phyloP scores from a whole-genome alignment of 768 basidiomycete species.

The Erythrobasidium yunnanense region DNA sequence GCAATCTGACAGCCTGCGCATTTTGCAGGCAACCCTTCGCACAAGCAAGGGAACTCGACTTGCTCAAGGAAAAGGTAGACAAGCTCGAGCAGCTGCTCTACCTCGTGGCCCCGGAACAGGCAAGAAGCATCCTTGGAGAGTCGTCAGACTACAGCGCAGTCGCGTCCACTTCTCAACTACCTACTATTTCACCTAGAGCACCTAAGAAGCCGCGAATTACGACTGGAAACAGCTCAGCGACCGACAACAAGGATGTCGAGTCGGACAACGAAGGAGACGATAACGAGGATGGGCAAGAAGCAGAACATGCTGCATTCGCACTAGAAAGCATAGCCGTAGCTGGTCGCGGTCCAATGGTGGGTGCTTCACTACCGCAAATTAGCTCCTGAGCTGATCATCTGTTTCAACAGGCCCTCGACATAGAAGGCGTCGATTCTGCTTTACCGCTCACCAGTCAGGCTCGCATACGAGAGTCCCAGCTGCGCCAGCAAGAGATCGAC shows the following conservation, averaged over 20 bases:
- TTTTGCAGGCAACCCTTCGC: conserved; percentile 14
- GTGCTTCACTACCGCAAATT: background rate
- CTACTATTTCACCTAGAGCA: background rate
- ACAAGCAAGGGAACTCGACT: conserved; percentile 20
- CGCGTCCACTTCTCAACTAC: background rate
- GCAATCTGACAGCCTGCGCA: background rate
- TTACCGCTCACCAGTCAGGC: conserved; percentile 23
- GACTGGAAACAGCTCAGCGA: background rate
- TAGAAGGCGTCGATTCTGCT: background rate
- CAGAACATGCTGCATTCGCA: conserved; percentile 24
- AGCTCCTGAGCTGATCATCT: background rate
- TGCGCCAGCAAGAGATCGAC: conserved; percentile 14
- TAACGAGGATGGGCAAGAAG: conserved; percentile 18
- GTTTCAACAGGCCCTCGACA: background rate
- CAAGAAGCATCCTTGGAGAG: background rate
- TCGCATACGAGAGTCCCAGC: conserved; percentile 5
- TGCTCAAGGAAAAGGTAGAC: conserved; percentile 1
- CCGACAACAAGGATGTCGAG: background rate
- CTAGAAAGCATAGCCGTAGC: conserved; percentile 23
- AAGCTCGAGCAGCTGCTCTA: conserved; percentile 15
- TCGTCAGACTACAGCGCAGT: background rate
- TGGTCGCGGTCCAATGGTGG: background rate
- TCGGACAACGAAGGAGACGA: conserved; percentile 11
- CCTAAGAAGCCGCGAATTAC: background rate
- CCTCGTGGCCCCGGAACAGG: conserved; percentile 16